Evolutionary conservation across 1,284 basidiomycete species (phyloP).

Genomic region (Naganishia liquefaciens): DNA sequence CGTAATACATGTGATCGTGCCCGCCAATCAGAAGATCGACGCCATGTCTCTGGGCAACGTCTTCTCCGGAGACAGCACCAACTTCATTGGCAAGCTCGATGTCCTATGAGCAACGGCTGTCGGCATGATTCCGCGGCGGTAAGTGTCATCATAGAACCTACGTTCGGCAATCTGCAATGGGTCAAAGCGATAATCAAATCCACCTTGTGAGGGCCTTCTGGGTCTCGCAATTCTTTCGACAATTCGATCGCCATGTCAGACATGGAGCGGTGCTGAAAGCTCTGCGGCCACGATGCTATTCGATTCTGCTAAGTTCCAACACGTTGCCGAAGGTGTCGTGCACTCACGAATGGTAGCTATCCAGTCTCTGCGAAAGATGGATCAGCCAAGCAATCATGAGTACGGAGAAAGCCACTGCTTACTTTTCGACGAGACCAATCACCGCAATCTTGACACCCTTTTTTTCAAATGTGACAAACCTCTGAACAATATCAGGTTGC

Average conservation of each 20-base stretch:
- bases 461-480: slow-evolving; percentile 67
- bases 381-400: not conserved
- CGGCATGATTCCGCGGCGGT: not conserved
- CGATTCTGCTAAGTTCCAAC: not conserved
- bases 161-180: slow-evolving; percentile 72
- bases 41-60: slow-evolving; percentile 63
- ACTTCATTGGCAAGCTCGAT: slow-evolving; percentile 65
- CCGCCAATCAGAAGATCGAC: slow-evolving; percentile 84
- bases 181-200: slow-evolving; percentile 80
- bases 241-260: slow-evolving; percentile 64
- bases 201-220: slow-evolving; percentile 66
- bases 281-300: slow-evolving; percentile 68
- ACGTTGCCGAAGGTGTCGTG: not conserved
- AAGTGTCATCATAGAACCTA: slow-evolving; percentile 45
- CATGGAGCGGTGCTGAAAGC: slow-evolving; percentile 72
- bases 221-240: slow-evolving; percentile 71
- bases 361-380: slow-evolving; percentile 64
- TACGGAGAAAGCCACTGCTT: slow-evolving; percentile 35
- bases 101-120: slow-evolving; percentile 58
- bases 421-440: slow-evolving; percentile 82
- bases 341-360: slow-evolving; percentile 67
- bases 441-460: slow-evolving; percentile 71
- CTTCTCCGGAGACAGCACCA: slow-evolving; percentile 62
- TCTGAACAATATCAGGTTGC: slow-evolving; percentile 62
- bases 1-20: slow-evolving; percentile 67